Evolutionary conservation across 371 early-diverging fungal species (phyloP).

Genomic region (Actinomortierella ambigua): DNA sequence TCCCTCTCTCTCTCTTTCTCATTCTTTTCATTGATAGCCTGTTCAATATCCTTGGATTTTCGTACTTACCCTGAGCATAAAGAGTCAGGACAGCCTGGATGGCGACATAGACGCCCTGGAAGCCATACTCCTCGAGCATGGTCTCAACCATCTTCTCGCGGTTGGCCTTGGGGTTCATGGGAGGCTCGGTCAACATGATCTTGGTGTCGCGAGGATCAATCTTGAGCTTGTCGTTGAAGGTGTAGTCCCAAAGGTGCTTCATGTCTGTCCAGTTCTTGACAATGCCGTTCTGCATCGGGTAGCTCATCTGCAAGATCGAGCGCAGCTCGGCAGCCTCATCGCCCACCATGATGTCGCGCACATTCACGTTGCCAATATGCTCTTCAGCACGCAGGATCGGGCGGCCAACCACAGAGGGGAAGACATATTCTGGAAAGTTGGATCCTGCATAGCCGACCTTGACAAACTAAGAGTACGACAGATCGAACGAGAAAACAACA

Average conservation of each 20-base stretch:
- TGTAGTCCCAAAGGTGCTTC: constrained; percentile 97
- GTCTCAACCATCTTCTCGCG: constrained; percentile 92
- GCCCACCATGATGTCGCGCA: constrained; percentile 97
- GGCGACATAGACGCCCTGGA: constrained; percentile 91
- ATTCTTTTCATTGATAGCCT: too few relatives aligned
- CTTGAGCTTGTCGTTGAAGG: constrained; percentile 89
- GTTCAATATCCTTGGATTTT: too few relatives aligned
- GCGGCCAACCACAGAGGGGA: constrained; percentile 96
- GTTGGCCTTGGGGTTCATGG: constrained; percentile 93
- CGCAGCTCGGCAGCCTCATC: constrained; percentile 94
- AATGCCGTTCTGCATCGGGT: constrained; percentile 99
- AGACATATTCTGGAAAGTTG: constrained; percentile 95
- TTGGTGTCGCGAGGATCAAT: constrained; percentile 89
- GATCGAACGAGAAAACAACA: not conserved
- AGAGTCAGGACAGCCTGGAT: constrained; percentile 98
- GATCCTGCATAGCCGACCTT: constrained; percentile 96
- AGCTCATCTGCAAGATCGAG: constrained; percentile 90
- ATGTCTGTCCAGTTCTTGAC: constrained; percentile 98
- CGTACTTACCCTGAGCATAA: constrained; percentile 88
- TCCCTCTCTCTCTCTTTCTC: not conserved
- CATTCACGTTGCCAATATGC: constrained; percentile 69
- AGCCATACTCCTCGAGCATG: constrained; percentile 97
- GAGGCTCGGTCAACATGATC: constrained; percentile 95
- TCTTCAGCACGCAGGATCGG: constrained; percentile 98
- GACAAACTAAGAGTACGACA: constrained; percentile 74